Base-by-base conservation (phyloP, 129 eudicot species). In the Pseudognaphalium luteoalbum region DNA sequence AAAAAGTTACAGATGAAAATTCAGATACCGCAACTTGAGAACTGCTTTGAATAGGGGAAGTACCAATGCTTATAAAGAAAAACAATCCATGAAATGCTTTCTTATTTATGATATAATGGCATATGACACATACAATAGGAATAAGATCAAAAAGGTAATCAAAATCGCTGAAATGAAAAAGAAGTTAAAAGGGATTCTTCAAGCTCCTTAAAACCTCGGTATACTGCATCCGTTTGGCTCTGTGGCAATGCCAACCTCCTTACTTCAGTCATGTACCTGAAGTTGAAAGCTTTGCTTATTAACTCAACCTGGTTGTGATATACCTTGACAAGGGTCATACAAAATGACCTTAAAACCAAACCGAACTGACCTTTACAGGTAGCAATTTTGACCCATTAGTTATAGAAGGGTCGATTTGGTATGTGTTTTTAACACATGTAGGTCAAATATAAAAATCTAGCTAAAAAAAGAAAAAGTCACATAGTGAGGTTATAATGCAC, bases 211-310 rank as follows among this genome's bases (percentile, higher is more conserved):
- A 95, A 91, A 11, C 97, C 99, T 64, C 89, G 71, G 76, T 82
- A 95, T 12, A 91, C 90, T 17, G 88, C 73, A 21, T 91, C 97
- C 15, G 89, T 91, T 83, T 89, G 92, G 82, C 57, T 86, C 76
- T 80, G 90, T 16, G 99, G 96, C 66, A 95, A 90, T 19, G 97
- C 77, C 83, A 95, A 80, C 66, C 99, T 86, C 63, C 94, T 71
- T 68, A 95, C 99, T 77, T 95, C 99, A 9, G 99, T 85, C 97
- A 87, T 83, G 66, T 87, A 94, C 88, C 99, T 94, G 86, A 47
- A 47, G 54, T 47, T 47, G 17, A 47, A 47, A 14, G 1, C 14
- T 47, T 47, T 14, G 54, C 5, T 47, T 47, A 11, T 14, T 47
- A 47, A 47, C 17, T 47, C 5, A 47, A 14, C 14, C n/a, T 47